Evolutionary conservation across 1,284 basidiomycete species (phyloP).

Genomic region (Retiboletus flavoniger): DNA sequence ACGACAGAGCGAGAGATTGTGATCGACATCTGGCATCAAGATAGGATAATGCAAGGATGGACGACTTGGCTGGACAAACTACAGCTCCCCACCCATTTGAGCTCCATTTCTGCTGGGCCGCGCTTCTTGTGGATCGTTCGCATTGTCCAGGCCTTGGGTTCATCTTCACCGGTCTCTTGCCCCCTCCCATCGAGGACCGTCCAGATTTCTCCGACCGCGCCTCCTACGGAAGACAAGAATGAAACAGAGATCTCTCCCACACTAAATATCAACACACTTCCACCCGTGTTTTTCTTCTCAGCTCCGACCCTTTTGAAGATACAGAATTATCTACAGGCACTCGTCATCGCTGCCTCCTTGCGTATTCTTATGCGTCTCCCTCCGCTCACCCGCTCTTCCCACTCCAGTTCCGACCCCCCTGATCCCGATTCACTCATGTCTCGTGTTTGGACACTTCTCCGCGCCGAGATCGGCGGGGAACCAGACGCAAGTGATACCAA

Average conservation of each 20-base stretch:
- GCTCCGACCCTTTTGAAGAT: conserved; percentile 51
- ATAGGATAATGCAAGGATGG: conserved; percentile 39
- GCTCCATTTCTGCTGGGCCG: conserved; percentile 13
- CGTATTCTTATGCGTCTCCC: conserved; percentile 52
- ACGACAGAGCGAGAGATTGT: conserved; percentile 52
- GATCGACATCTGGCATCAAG: conserved; percentile 48
- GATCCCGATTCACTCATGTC: conserved; percentile 42
- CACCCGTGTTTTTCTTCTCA: conserved; percentile 62
- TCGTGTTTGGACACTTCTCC: conserved; percentile 65
- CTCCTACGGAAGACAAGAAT: neutral
- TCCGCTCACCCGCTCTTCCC: conserved; percentile 8
- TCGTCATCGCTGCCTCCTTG: conserved; percentile 63
- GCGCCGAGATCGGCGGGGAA: conserved; percentile 52
- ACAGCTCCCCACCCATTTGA: conserved; percentile 16
- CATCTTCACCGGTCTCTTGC: conserved; percentile 46
- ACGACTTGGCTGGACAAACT: conserved; percentile 39
- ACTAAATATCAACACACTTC: conserved; percentile 42
- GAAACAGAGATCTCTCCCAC: conserved; percentile 13
- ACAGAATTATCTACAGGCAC: conserved; percentile 70
- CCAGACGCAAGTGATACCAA: conserved; percentile 45
- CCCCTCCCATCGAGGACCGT: conserved; percentile 34
- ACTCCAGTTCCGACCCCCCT: neutral
- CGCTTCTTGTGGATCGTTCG: conserved; percentile 44
- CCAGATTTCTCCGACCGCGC: conserved; percentile 3
- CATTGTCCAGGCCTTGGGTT: conserved; percentile 48